Evolutionary conservation across 306 rosid species (phyloP).

Genomic region (Erythrophleum fordii): DNA sequence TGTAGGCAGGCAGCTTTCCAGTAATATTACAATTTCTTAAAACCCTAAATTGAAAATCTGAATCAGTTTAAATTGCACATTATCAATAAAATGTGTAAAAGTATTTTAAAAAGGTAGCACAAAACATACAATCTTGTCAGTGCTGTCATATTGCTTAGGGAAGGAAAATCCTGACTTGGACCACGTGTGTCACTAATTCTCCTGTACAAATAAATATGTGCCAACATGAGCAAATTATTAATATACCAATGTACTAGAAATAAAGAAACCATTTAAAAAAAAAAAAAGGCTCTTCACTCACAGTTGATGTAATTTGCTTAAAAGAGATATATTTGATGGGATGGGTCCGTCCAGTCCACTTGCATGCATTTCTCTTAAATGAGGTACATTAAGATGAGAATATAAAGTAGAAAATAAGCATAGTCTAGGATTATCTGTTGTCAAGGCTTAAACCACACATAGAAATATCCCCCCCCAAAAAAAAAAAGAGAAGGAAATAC

Average conservation of each 20-base stretch:
- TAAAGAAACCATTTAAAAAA: neutral
- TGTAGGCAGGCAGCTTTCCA: slow-evolving; percentile 73
- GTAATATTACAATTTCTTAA: slow-evolving; percentile 82
- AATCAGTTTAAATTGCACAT: slow-evolving; percentile 45
- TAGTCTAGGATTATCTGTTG: slow-evolving; percentile 1
- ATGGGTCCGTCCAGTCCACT: slow-evolving; percentile 93
- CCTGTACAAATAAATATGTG: slow-evolving; percentile 47
- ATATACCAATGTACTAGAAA: slow-evolving; percentile 1
- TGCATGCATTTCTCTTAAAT: slow-evolving; percentile 76
- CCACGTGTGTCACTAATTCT: slow-evolving; percentile 75
- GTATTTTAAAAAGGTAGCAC: slow-evolving; percentile 17
- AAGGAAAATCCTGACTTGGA: slow-evolving; percentile 75
- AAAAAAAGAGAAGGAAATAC: slow-evolving; percentile 6
- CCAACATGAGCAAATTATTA: slow-evolving; percentile 28
- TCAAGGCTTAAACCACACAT: slow-evolving; percentile 8
- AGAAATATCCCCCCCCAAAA: slow-evolving; percentile 22
- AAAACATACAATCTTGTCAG: slow-evolving; percentile 65
- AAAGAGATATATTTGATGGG: slow-evolving; percentile 65
- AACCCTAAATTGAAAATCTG: slow-evolving; percentile 53
- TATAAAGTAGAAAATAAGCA: slow-evolving; percentile 13
- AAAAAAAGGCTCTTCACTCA: slow-evolving; percentile 53
- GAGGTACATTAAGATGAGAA: slow-evolving; percentile 40
- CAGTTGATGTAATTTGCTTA: slow-evolving; percentile 61
- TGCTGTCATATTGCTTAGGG: slow-evolving; percentile 50
- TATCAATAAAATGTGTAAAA: slow-evolving; percentile 20